Conservation (phyloP, 345 rosid species). For the Abelmoschus esculentus region DNA sequence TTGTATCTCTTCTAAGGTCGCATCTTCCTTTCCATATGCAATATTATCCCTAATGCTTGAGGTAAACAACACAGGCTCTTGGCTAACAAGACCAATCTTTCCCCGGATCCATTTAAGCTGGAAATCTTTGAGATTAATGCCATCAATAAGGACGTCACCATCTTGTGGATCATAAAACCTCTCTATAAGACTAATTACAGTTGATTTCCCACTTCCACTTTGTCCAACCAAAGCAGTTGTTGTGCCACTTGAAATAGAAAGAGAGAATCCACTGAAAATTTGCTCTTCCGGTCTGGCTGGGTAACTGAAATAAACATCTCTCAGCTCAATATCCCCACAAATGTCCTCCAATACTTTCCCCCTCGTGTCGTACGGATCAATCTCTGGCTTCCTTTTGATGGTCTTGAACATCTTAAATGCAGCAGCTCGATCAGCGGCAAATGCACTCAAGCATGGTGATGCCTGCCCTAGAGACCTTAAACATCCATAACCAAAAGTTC, state of each 20-base stretch:
- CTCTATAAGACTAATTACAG: slow-evolving; percentile 62
- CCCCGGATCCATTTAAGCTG: slow-evolving; percentile 66
- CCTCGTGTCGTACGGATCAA: slow-evolving; percentile 48
- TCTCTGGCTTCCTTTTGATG: slow-evolving; percentile 50
- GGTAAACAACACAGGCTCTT: slow-evolving; percentile 68
- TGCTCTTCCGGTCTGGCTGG: slow-evolving; percentile 69
- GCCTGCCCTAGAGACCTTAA: slow-evolving; percentile 80
- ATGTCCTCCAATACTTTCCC: slow-evolving; percentile 53
- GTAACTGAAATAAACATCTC: slow-evolving; percentile 59
- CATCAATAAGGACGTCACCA: slow-evolving; percentile 59
- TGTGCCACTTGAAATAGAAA: slow-evolving; percentile 50
- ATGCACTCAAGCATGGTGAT: slow-evolving; percentile 62
- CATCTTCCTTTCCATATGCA: slow-evolving; percentile 63
- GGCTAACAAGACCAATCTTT: slow-evolving; percentile 71
- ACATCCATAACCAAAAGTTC: background rate
- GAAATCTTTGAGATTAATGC: slow-evolving; percentile 51
- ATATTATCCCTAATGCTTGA: slow-evolving; percentile 64
- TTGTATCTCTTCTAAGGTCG: slow-evolving; percentile 53
- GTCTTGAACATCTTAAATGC: slow-evolving; percentile 79
- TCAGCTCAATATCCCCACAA: slow-evolving; percentile 54
- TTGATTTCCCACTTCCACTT: slow-evolving; percentile 84
- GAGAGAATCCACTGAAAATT: slow-evolving; percentile 56
- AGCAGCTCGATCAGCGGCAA: slow-evolving; percentile 71
- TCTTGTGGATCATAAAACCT: slow-evolving; percentile 70
- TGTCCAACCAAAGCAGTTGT: slow-evolving; percentile 81